Base-by-base conservation (phyloP, 768 basidiomycete species). In the Lactarius psammicola region DNA sequence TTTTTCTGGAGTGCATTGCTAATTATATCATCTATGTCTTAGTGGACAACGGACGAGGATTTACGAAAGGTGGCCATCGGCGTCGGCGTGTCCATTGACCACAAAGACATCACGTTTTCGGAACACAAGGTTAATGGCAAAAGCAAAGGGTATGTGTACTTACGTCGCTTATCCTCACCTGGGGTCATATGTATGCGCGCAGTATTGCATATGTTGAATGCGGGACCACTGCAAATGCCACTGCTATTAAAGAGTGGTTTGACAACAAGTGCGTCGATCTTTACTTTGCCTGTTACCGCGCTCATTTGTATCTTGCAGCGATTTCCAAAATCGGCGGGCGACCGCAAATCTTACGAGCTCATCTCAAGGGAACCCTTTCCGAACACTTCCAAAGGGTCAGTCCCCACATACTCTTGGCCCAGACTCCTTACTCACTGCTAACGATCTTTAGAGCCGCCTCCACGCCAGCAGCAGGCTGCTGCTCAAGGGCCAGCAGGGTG, bases 101-200 rank as follows among this genome's bases (percentile, higher is more conserved):
- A 91, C 75, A 87, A 87, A 71, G 91, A 97, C 71, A 90, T 98
- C 71, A 95, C 94, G 4, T 98, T 98, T 75, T 93, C 94, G 60
- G 97, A 99, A 78, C 96, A 99, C 77, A 98, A 98, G 77, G 96
- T 99, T 33, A 99, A 99, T 71, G 96, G 96, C 23, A 98, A 98
- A 78, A 95, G 94, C 76, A 98, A 98, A 81, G 96, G 96, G 95
- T 98, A 71, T 75, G 89, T 75, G 28, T 60, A 61, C 36, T 67
- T 34, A 67, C 51, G 63, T 33, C 53, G 1, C 36, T 49, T 17
- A 18, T 38, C 23, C 36, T 58, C 34, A 56, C 38, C 51, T 33
- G 28, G 67, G 11, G 65, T 46, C 28, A 13, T 60, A 15, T 57
- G 46, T 68, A 59, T 63, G 38, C 31, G 63, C 56, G 31, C 72